A percentile compares a stretch with the other conserved stretches of the same genome.
phyloP scores from a whole-genome alignment of 2,329 filamentous ascomycete species.

The Tympanopsis confertula region DNA sequence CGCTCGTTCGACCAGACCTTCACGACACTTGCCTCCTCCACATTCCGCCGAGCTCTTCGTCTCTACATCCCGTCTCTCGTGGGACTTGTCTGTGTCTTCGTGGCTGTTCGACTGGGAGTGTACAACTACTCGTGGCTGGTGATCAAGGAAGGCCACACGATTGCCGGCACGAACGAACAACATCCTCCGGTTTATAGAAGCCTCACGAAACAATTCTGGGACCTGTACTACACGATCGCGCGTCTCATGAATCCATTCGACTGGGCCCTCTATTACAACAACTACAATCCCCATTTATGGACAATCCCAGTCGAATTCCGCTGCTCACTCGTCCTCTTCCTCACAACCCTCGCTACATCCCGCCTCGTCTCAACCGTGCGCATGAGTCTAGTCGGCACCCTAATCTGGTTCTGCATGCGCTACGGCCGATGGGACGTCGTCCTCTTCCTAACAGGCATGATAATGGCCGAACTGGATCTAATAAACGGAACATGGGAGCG shows the following conservation, averaged over 20 bases:
- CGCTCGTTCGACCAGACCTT: not conserved
- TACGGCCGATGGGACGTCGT: slow-evolving; percentile 6
- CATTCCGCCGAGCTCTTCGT: slow-evolving; percentile 13
- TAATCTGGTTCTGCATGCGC: slow-evolving; percentile 3
- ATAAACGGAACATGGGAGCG: slow-evolving; percentile 3
- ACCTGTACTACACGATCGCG: slow-evolving; percentile 4
- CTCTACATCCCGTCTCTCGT: slow-evolving; percentile 13
- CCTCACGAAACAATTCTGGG: slow-evolving; percentile 4
- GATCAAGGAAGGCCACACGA: slow-evolving; percentile 1
- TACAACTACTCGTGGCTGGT: slow-evolving; percentile 5
- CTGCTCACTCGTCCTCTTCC: slow-evolving; percentile 6
- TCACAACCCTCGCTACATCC: slow-evolving; percentile 4
- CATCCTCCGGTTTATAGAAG: slow-evolving; percentile 5
- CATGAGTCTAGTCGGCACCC: slow-evolving; percentile 4
- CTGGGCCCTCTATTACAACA: slow-evolving; percentile 6
- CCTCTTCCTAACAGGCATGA: slow-evolving; percentile 5
- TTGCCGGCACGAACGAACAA: slow-evolving; percentile 5
- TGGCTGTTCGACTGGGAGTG: slow-evolving; percentile 4
- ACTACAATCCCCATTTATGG: slow-evolving; percentile 6
- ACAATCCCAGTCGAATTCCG: slow-evolving; percentile 4
- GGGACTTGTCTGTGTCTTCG: slow-evolving; percentile 4
- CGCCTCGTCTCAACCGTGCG: slow-evolving; percentile 4
- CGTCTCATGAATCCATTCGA: slow-evolving; percentile 6
- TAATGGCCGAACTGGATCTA: slow-evolving; percentile 6
- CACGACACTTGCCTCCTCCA: slow-evolving; percentile 3